phyloP scores from a whole-genome alignment of 2,329 filamentous ascomycete genomes.

The Aspergillus sojae region DNA sequence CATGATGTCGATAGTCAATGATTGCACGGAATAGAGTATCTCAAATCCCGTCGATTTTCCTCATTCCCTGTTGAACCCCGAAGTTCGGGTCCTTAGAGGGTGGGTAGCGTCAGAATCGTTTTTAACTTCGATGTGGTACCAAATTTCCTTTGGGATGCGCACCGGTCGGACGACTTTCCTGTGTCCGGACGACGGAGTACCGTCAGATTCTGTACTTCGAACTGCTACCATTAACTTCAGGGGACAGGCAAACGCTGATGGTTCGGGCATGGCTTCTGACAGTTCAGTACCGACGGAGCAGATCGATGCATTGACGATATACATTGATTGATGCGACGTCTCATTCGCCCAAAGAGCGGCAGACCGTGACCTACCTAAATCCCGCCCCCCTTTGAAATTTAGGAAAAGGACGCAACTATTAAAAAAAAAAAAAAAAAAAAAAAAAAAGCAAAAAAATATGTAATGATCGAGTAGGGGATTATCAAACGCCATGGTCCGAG shows the following conservation, averaged over 20 bases:
- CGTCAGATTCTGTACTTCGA: background rate
- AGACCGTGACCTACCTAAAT: background rate
- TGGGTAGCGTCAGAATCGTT: slow-evolving; percentile 1
- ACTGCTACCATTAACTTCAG: background rate
- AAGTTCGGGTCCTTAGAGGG: background rate
- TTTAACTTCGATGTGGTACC: slow-evolving; percentile 6
- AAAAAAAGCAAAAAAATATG: background rate
- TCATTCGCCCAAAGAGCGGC: slow-evolving; percentile 17
- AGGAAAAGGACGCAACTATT: background rate
- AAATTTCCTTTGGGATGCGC: slow-evolving; percentile 1
- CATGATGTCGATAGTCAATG: background rate
- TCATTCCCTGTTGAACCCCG: background rate
- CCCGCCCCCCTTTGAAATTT: slow-evolving; percentile 1
- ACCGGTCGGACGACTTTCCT: slow-evolving; percentile 8
- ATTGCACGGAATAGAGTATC: background rate
- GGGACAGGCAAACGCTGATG: background rate
- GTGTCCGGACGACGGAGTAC: slow-evolving; percentile 2
- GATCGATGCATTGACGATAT: slow-evolving; percentile 11
- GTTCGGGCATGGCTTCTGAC: background rate
- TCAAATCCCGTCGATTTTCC: slow-evolving; percentile 4
- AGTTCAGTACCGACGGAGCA: slow-evolving; percentile 4
- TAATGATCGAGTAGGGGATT: background rate
- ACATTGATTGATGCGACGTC: slow-evolving; percentile 14
- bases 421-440: background rate
- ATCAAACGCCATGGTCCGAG: background rate